These are phyloP conservation scores for Dendrobium chrysotoxum DNA, from an alignment of 106 monocot genomes.

Conservation along the genomic window DNA sequence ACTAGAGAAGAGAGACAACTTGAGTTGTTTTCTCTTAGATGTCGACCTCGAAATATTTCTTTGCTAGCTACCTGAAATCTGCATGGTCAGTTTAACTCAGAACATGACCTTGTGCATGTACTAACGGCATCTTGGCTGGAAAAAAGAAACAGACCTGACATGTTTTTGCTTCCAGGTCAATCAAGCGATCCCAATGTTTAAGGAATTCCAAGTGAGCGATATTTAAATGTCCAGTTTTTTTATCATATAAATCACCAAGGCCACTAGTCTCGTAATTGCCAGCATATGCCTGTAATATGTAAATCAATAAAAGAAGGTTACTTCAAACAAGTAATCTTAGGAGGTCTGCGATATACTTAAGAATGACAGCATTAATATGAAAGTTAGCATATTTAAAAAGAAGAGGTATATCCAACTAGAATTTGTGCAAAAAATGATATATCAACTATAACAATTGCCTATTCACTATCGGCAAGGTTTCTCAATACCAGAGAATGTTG, in stretches of 20 bases:
- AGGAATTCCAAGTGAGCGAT: conserved; percentile 49
- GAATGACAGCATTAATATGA: neutral
- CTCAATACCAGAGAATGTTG: neutral
- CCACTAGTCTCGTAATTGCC: conserved; percentile 60
- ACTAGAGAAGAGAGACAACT: conserved; percentile 41
- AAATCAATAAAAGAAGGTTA: neutral
- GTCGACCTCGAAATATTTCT: conserved; percentile 24
- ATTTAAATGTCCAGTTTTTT: conserved; percentile 55
- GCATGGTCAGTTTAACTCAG: conserved; percentile 4
- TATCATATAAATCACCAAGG: conserved; percentile 67
- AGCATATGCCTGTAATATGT: conserved; percentile 52
- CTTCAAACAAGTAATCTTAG: neutral
- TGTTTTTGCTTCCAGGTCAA: conserved; percentile 85
- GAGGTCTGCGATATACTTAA: neutral
- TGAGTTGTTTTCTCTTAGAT: conserved; percentile 23
- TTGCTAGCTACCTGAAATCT: conserved; percentile 57
- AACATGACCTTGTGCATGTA: conserved; percentile 6
- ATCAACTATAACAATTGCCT: neutral
- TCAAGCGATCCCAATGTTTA: conserved; percentile 75
- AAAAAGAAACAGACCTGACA: conserved; percentile 45
- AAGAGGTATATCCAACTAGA: neutral
- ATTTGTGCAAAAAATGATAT: neutral
- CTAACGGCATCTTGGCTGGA: neutral
- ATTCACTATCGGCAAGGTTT: neutral
- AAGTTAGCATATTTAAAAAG: neutral